Evolutionary conservation across 192 early-diverging fungal species (phyloP), one percentile per base, ranked within the genome.

Genomic region (Chytriomyces sp.): DNA sequence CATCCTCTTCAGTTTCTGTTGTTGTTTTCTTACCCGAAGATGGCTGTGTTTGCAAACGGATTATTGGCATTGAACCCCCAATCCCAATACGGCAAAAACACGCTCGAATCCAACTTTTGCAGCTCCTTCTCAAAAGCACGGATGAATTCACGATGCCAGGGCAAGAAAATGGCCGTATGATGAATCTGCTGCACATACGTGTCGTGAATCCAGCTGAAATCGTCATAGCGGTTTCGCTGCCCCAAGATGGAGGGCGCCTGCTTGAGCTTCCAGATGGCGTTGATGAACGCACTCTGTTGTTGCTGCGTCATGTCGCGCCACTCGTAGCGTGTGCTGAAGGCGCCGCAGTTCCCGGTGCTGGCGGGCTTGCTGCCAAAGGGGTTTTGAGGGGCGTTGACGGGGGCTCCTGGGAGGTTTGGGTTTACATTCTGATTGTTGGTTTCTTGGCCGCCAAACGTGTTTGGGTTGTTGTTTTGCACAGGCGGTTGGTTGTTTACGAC

Each of bases 11-110:
- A n/a, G n/a, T n/a, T n/a, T n/a, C n/a, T n/a, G n/a, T n/a, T n/a
- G n/a, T n/a, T n/a, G n/a, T n/a, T n/a, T n/a, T n/a, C n/a, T 28
- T 12, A 40, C 19, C 73, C 14, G 39, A 39, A 33, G 22, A 41
- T 49, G 57, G 17, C 34, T 8, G 33, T 39, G n/a, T 70, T 58
- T 31, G 56, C 25, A 36, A 64, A 22, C 52, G 52, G 86, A 85
- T 74, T 82, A 75, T 75, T 80, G 72, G 80, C 79, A 74, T 78
- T 76, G 49, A 71, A 77, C 33, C 74, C 77, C 88, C 88, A 89
- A 82, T 89, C 84, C 84, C 84, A 89, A 82, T 87, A 90, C 2
- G 87, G 89, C 36, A 90, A 59, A 1, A 75, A 66, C 44, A 82
- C 78, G 32, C 76, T 79, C 0, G 85, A 79, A 33, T 85, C 79